Conservation (phyloP, 2,329 filamentous ascomycete species). For the Cordyceps militaris region DNA sequence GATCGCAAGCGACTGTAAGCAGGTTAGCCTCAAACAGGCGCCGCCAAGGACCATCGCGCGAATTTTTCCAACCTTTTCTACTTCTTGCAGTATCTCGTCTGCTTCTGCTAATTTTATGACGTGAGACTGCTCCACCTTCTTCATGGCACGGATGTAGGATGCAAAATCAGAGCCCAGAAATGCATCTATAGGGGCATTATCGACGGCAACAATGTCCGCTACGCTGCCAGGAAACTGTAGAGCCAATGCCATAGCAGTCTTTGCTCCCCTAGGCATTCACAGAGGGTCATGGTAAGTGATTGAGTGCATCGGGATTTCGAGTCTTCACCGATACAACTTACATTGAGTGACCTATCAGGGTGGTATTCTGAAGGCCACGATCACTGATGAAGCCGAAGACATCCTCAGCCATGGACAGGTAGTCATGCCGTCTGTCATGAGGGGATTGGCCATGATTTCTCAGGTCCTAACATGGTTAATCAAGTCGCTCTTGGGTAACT, state of each 20-base stretch:
- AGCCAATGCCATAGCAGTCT: conserved; percentile 83
- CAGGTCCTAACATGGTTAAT: conserved; percentile 55
- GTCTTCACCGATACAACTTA: conserved; percentile 30
- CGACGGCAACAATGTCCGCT: conserved; percentile 69
- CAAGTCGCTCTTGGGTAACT: neutral
- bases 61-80: conserved; percentile 53
- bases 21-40: neutral
- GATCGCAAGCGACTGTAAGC: conserved; percentile 56
- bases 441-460: conserved; percentile 91
- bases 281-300: neutral
- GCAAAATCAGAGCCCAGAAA: conserved; percentile 67
- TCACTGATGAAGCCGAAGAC: conserved; percentile 69
- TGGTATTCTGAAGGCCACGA: conserved; percentile 62
- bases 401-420: conserved; percentile 74
- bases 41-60: neutral
- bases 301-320: neutral
- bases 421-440: conserved; percentile 70
- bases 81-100: conserved; percentile 67
- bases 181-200: conserved; percentile 85
- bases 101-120: conserved; percentile 69
- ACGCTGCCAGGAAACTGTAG: conserved; percentile 62
- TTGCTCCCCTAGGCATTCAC: conserved; percentile 61
- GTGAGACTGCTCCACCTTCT: conserved; percentile 62
- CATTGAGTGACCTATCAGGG: conserved; percentile 93
- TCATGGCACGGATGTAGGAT: conserved; percentile 79